Evolutionary conservation across 2,329 filamentous ascomycete genomes (phyloP), one percentile per base, ranked within the genome.

Genomic region (Aspergillus carbonarius): DNA sequence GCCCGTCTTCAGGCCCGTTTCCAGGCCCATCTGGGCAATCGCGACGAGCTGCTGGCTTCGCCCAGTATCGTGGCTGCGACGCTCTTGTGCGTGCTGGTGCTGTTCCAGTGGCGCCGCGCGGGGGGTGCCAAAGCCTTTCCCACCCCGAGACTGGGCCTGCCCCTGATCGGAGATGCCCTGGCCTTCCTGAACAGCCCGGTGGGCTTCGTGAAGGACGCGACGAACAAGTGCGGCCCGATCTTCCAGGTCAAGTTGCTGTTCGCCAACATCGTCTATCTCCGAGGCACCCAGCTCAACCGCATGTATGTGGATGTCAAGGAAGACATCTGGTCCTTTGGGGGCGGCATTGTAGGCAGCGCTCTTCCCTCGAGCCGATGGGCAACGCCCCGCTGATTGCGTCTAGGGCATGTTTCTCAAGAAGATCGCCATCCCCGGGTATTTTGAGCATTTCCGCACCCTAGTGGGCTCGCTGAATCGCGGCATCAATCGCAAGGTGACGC

Each of bases 341-440:
- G 35, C 20, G 53, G 53, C 13, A 55, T 55, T 42, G 39, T 42
- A 42, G 39, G 39, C 39, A 42, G 20, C 17, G 12, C 39, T 5
- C 17, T 10, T 18, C 9, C 7, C 6, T 20, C 18, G 20, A 9
- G 4, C 5, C n/a, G n/a, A n/a, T 7, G 9, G 4, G 39, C 20
- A 42, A 12, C 4, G 10, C 9, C 8, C 10, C 12, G 17, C 39
- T 42, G 7, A 42, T 18, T 2, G 6, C 10, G 5, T 10, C 17
- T 17, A 42, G 53, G 53, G 53, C 15, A 32, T 55, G 1, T 55
- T 55, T 17, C 35, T 55, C 2, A 48, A 55, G 17, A 55, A 55
- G 42, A 47, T 48, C 34, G 53, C 35, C 12, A 27, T 48, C 5
- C 53, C 53, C 20, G 53, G 53, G 20, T 55, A 55, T 39, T 48